Conservation (phyloP, 768 basidiomycete genomes). For the Punctularia strigosozonata region DNA sequence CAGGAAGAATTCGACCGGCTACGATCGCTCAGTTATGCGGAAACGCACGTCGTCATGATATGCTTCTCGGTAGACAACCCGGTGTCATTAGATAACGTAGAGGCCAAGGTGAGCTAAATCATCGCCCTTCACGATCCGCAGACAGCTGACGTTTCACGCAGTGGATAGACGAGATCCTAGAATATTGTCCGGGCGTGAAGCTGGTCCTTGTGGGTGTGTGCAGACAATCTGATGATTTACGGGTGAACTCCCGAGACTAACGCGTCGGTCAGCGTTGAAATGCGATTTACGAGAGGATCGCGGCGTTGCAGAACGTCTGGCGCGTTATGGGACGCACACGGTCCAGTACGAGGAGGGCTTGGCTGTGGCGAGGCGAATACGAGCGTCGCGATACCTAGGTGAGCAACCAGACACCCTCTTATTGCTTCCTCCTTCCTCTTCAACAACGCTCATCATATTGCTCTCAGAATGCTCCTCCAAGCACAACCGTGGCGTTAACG, state of each 20-base stretch:
- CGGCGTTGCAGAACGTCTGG: constrained; percentile 57
- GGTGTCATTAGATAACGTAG: constrained; percentile 91
- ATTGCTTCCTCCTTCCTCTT: not conserved
- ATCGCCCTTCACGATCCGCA: not conserved
- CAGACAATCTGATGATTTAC: constrained; percentile 7
- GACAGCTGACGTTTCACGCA: constrained; percentile 19
- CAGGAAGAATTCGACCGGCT: constrained; percentile 95
- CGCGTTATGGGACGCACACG: constrained; percentile 54
- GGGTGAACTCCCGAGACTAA: constrained; percentile 1
- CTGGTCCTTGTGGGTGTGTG: constrained; percentile 80
- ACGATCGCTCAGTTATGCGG: constrained; percentile 90
- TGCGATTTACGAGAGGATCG: constrained; percentile 90
- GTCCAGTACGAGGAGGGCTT: constrained; percentile 92
- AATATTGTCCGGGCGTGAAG: constrained; percentile 95
- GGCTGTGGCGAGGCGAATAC: constrained; percentile 79
- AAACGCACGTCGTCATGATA: constrained; percentile 92
- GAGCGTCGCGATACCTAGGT: constrained; percentile 90
- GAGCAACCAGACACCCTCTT: constrained; percentile 9
- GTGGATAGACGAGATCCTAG: constrained; percentile 91
- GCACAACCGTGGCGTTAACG: constrained; percentile 87
- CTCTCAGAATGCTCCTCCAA: constrained; percentile 88
- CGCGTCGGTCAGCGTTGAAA: constrained; percentile 82
- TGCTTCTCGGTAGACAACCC: constrained; percentile 98
- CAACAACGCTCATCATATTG: not conserved
- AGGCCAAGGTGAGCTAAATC: constrained; percentile 58